phyloP scores from a whole-genome alignment of 164 flowering plant species.

The Kingdonia uniflora region DNA sequence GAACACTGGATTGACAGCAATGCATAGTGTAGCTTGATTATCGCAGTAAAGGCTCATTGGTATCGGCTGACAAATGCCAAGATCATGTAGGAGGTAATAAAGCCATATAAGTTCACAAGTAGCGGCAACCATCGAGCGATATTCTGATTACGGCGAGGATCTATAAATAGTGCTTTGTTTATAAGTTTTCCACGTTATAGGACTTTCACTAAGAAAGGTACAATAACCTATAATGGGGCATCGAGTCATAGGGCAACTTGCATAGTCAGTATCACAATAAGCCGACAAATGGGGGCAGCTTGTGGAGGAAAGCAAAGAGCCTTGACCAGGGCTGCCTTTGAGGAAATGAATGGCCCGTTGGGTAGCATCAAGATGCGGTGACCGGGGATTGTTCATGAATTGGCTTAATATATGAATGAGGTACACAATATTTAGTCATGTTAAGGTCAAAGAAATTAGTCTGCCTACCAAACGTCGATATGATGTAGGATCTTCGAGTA shows the following conservation, averaged over 20 bases:
- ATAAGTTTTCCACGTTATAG: background rate
- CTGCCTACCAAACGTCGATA: too few species aligned
- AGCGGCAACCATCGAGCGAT: too few species aligned
- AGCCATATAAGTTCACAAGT: too few species aligned
- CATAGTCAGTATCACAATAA: conserved; percentile 1
- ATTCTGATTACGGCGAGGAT: too few species aligned
- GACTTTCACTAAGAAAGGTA: background rate
- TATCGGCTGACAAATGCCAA: too few species aligned
- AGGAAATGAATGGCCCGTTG: background rate
- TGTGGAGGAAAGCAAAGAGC: background rate
- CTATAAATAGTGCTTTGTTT: background rate
- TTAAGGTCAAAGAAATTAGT: background rate
- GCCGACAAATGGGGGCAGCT: background rate
- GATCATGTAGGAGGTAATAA: too few species aligned
- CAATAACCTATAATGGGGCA: too few species aligned
- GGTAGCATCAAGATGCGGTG: background rate
- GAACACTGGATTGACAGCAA: too few species aligned
- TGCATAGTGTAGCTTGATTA: too few species aligned
- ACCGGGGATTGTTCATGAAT: too few species aligned
- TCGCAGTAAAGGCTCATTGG: too few species aligned
- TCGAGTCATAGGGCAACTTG: background rate
- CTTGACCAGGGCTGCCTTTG: conserved; percentile 1
- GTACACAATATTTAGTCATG: background rate
- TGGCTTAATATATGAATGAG: too few species aligned
- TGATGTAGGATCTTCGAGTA: background rate